phyloP scores from a whole-genome alignment of 805 yeast genomes.

The Yamadazyma sp. region DNA sequence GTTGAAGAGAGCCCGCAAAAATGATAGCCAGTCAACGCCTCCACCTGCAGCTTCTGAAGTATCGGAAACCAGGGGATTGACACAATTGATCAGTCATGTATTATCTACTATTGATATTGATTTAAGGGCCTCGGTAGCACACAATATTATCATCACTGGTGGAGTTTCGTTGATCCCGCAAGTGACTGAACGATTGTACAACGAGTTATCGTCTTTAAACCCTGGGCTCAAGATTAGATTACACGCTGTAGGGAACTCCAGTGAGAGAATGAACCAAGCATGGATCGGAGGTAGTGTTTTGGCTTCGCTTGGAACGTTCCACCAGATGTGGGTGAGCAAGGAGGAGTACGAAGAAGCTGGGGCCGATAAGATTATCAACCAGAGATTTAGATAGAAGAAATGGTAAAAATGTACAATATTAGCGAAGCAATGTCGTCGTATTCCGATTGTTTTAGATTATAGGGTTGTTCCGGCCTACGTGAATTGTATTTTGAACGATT shows the following conservation, averaged over 20 bases:
- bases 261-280: slow-evolving; percentile 75
- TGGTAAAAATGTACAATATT: no score
- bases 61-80: slow-evolving; percentile 45
- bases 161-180: slow-evolving; percentile 81
- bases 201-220: slow-evolving; percentile 64
- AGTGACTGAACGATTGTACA: slow-evolving; percentile 69
- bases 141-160: slow-evolving; percentile 85
- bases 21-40: slow-evolving; percentile 33
- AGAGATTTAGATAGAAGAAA: slow-evolving; percentile 71
- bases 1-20: slow-evolving; percentile 56
- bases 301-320: slow-evolving; percentile 88
- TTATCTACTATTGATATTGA: slow-evolving; percentile 71
- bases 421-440: no score
- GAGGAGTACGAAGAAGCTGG: slow-evolving; percentile 89
- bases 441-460: no score
- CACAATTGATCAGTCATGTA: slow-evolving; percentile 58
- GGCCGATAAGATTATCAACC: slow-evolving; percentile 71
- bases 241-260: slow-evolving; percentile 74
- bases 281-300: slow-evolving; percentile 94
- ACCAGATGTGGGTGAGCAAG: slow-evolving; percentile 90
- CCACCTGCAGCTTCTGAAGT: slow-evolving; percentile 24
- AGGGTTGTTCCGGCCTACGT: no score
- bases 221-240: slow-evolving; percentile 87
- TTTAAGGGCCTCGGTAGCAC: slow-evolving; percentile 80
- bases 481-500: no score